phyloP scores from a whole-genome alignment of 2,329 filamentous ascomycete species.

The Ophiocordyceps robertsii region DNA sequence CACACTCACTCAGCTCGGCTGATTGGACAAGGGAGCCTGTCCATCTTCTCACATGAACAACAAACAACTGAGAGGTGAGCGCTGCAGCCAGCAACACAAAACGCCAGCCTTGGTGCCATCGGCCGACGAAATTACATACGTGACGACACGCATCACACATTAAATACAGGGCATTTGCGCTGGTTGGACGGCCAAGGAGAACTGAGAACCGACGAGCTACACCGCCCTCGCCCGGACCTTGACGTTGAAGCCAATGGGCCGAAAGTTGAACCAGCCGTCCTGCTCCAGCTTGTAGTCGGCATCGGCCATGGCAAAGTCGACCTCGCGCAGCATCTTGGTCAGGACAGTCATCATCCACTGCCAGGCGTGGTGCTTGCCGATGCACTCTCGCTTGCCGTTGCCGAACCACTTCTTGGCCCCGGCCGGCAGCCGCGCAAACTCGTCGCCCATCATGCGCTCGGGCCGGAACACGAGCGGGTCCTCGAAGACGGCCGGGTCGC shows the following conservation, averaged over 20 bases:
- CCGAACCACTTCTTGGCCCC: slow-evolving; percentile 37
- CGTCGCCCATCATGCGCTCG: slow-evolving; percentile 34
- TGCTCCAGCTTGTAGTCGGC: slow-evolving; percentile 25
- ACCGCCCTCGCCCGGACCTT: slow-evolving; percentile 24
- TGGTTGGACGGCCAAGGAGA: too few species aligned
- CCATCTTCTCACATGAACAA: too few species aligned
- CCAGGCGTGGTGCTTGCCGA: slow-evolving; percentile 37
- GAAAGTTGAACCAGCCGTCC: slow-evolving; percentile 39
- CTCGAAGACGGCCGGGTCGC: slow-evolving; percentile 33
- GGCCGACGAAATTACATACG: too few species aligned
- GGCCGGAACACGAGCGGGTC: slow-evolving; percentile 31
- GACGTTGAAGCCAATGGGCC: slow-evolving; percentile 31
- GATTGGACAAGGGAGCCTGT: too few species aligned
- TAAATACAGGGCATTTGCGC: too few species aligned
- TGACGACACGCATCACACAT: too few species aligned
- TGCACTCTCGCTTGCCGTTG: slow-evolving; percentile 36
- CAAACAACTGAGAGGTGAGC: too few species aligned
- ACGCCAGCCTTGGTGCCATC: too few species aligned
- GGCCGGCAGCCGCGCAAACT: slow-evolving; percentile 26
- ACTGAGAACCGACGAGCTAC: neutral
- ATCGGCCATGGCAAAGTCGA: slow-evolving; percentile 32
- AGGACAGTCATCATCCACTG: slow-evolving; percentile 28
- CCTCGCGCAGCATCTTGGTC: slow-evolving; percentile 26
- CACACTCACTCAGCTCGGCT: too few species aligned
- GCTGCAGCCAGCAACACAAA: too few species aligned